Base-by-base conservation (phyloP, 352 stramenopile genomes). In the Phytophthora brassicae region DNA sequence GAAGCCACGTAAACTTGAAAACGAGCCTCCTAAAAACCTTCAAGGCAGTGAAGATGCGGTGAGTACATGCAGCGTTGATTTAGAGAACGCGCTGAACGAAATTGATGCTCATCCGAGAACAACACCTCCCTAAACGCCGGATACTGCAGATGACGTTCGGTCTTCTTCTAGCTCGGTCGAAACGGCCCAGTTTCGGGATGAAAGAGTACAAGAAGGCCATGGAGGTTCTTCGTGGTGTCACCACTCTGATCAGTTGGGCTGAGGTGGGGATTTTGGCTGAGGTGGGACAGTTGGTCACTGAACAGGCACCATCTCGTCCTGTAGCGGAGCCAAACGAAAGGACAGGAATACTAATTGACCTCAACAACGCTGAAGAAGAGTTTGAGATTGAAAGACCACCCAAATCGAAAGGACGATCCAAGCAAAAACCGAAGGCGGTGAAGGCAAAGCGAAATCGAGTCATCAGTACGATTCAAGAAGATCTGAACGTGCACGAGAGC, bases 401-500 rank as follows among this genome's bases (percentile, higher is more conserved):
- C 0, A 51, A 54, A 31, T 1, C 44, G 0, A 45, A 20, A 36
- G 51, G 45, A 19, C 44, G 45, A 14, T 45, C 36, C 7, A 63
- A 58, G 17, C 16, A 52, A 36, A 68, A 63, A 14, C 17, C 46
- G 0, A 16, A 28, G 35, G 43, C 39, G 13, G 45, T 53, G 11
- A 68, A 58, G 42, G 31, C 60, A 31, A 68, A 50, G 29, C 28
- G 45, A 17, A 68, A 58, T 2, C 24, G 20, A 13, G 12, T 17
- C 14, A 44, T 58, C 9, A 13, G 5, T 6, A 49, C 58, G 52
- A 33, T 55, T 11, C 26, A 58, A 28, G 36, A 66, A 14, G 52
- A 56, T n/a, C 31, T 56, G 19, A 28, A 48, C 1, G 47, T 55
- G 28, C 20, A 12, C 39, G 31, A 56, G 4, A 31, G 23, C 5